Evolutionary conservation across 192 early-diverging fungal species (phyloP).

Genomic region (Umbelopsis sp.): DNA sequence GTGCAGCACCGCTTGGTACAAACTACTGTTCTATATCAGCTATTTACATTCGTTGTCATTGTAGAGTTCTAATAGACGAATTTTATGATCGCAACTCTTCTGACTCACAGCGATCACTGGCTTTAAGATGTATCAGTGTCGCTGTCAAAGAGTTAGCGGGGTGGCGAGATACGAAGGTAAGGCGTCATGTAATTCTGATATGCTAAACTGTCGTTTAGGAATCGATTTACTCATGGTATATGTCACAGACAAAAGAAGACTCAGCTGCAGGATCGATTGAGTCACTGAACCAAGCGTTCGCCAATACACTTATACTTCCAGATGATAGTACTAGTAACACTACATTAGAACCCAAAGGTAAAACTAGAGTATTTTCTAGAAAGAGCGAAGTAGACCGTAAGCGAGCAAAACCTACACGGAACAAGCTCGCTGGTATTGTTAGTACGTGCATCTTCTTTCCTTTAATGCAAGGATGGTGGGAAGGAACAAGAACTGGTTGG

Average conservation of each 20-base stretch:
- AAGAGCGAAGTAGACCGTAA: conserved; percentile 7
- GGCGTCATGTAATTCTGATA: background rate
- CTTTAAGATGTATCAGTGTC: conserved; percentile 6
- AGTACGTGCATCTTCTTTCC: conserved; percentile 12
- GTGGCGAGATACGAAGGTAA: conserved; percentile 20
- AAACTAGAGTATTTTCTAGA: conserved; percentile 18
- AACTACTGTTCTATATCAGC: background rate
- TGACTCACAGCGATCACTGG: conserved; percentile 18
- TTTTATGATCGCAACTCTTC: conserved; percentile 25
- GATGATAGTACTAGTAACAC: background rate
- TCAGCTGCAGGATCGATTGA: conserved; percentile 4
- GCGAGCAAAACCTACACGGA: conserved; percentile 17
- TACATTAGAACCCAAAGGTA: background rate
- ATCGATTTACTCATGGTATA: background rate
- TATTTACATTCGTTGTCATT: background rate
- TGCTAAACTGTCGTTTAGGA: no score
- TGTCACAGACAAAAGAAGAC: background rate
- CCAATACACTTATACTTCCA: background rate
- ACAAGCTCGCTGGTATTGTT: conserved; percentile 12
- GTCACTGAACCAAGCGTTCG: background rate
- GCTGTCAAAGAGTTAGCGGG: conserved; percentile 25
- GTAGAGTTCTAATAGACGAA: conserved; percentile 27
- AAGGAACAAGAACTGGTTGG: conserved; percentile 11
- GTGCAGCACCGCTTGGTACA: background rate
- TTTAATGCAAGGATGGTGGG: conserved; percentile 22